Percentiles rank a stretch among this genome's conserved stretches.
phyloP scores from a whole-genome alignment of 352 stramenopile species.

The Phytophthora lateralis region DNA sequence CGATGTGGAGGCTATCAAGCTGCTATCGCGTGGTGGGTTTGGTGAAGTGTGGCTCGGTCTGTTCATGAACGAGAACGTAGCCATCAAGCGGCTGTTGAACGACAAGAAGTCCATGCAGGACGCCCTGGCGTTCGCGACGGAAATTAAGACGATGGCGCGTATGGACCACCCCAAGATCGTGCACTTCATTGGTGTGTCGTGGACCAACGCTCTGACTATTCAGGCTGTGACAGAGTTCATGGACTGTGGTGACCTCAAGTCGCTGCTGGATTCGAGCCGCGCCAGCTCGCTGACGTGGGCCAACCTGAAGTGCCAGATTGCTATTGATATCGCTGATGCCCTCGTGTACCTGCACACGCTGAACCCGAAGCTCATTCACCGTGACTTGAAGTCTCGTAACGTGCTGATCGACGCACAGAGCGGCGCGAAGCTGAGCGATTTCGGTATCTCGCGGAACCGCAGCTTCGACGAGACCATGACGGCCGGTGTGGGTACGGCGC shows the following conservation, averaged over 20 bases:
- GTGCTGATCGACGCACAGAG: constrained; percentile 64
- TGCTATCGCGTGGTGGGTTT: constrained; percentile 68
- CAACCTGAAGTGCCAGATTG: constrained; percentile 72
- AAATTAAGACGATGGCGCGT: constrained; percentile 64
- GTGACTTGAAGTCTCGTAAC: constrained; percentile 75
- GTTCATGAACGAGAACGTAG: constrained; percentile 72
- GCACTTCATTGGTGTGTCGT: constrained; percentile 70
- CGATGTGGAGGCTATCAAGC: constrained; percentile 58
- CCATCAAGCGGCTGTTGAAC: constrained; percentile 60
- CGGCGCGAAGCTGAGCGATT: constrained; percentile 72
- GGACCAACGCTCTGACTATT: constrained; percentile 65
- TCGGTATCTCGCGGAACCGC: constrained; percentile 67
- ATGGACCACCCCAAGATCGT: constrained; percentile 75
- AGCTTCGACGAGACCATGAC: constrained; percentile 71
- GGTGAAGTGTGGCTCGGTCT: constrained; percentile 73
- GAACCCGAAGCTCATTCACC: constrained; percentile 69
- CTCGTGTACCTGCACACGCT: constrained; percentile 78
- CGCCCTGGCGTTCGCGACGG: constrained; percentile 57
- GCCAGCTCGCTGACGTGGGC: constrained; percentile 54
- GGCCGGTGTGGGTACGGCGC: constrained; percentile 53
- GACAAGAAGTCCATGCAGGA: constrained; percentile 66
- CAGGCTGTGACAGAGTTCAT: constrained; percentile 73
- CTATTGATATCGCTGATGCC: constrained; percentile 68
- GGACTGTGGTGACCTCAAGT: constrained; percentile 68
- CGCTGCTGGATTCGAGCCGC: constrained; percentile 46